Conservation (phyloP, 1,284 basidiomycete species). For the Coniophora puteana region DNA sequence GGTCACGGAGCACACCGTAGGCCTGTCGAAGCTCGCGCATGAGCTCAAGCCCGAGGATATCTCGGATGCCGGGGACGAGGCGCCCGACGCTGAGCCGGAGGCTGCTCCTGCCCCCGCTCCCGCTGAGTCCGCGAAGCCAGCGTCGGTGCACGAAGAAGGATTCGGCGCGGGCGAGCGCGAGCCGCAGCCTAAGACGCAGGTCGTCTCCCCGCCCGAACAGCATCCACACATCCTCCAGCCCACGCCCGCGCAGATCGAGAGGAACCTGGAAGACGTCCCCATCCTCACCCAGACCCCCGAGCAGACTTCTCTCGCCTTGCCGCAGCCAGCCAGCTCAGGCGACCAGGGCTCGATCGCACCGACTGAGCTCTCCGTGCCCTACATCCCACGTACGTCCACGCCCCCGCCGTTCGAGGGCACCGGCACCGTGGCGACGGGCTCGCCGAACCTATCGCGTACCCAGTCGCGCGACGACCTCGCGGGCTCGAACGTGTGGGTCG, state of each 20-base stretch:
- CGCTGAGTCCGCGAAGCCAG: constrained; percentile 17
- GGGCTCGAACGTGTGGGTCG: constrained; percentile 25
- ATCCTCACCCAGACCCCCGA: constrained; percentile 1
- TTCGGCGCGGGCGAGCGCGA: constrained; percentile 13
- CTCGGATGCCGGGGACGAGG: not conserved
- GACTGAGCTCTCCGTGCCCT: not conserved
- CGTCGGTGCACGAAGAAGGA: constrained; percentile 25
- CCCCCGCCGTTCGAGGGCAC: constrained; percentile 15
- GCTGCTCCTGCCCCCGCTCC: constrained; percentile 15
- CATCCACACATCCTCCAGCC: constrained; percentile 16
- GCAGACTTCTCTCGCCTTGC: not conserved
- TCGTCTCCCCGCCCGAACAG: constrained; percentile 16
- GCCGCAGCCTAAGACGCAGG: constrained; percentile 10
- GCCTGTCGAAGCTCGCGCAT: constrained; percentile 1
- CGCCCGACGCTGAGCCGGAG: no score
- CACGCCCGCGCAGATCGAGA: constrained; percentile 10
- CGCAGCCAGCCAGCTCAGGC: no score
- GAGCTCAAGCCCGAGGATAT: constrained; percentile 38
- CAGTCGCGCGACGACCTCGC: constrained; percentile 8
- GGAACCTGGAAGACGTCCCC: constrained; percentile 10
- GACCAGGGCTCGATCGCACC: no score
- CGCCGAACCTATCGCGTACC: constrained; percentile 21
- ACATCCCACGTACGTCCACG: constrained; percentile 3
- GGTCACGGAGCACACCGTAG: constrained; percentile 13
- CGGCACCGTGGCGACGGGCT: constrained; percentile 6